Conservation (phyloP, 2,329 filamentous ascomycete genomes). For the Claviceps spartinae region DNA sequence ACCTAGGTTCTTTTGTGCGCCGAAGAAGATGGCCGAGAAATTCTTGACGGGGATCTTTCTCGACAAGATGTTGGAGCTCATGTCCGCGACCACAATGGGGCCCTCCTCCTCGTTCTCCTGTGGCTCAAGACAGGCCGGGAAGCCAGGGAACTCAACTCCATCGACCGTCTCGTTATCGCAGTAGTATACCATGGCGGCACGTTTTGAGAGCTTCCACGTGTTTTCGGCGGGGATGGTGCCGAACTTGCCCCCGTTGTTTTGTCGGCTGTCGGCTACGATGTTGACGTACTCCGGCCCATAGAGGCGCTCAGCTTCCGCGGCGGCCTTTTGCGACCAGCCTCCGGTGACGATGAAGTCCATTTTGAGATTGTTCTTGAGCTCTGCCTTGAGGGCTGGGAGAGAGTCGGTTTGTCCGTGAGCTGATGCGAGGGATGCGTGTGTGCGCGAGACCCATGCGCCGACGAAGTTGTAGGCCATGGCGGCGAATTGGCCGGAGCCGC, state of each 20-base stretch:
- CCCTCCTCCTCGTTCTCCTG: conserved; percentile 42
- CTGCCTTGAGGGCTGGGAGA: conserved; percentile 34
- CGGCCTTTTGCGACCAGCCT: conserved; percentile 72
- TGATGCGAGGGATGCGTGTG: conserved; percentile 42
- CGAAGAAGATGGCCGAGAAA: conserved; percentile 78
- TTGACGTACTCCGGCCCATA: conserved; percentile 71
- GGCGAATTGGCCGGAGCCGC: conserved; percentile 74
- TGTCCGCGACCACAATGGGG: conserved; percentile 76
- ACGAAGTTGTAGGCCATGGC: conserved; percentile 76
- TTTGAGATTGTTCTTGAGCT: conserved; percentile 51
- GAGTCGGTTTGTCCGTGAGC: not conserved
- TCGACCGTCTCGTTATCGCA: conserved; percentile 94
- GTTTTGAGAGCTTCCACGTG: conserved; percentile 59
- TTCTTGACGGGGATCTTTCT: conserved; percentile 63
- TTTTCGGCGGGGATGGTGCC: conserved; percentile 67
- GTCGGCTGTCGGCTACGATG: conserved; percentile 55
- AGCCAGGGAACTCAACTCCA: conserved; percentile 75
- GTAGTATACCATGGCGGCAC: conserved; percentile 67
- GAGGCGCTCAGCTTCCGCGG: conserved; percentile 66
- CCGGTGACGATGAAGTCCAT: conserved; percentile 87
- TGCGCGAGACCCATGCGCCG: conserved; percentile 63
- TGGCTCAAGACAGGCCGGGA: conserved; percentile 50
- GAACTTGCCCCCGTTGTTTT: conserved; percentile 65
- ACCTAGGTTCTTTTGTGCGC: conserved; percentile 90
- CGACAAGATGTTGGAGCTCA: conserved; percentile 88